Conservation (phyloP, 1,284 basidiomycete genomes). For the Puccinia coronata region DNA sequence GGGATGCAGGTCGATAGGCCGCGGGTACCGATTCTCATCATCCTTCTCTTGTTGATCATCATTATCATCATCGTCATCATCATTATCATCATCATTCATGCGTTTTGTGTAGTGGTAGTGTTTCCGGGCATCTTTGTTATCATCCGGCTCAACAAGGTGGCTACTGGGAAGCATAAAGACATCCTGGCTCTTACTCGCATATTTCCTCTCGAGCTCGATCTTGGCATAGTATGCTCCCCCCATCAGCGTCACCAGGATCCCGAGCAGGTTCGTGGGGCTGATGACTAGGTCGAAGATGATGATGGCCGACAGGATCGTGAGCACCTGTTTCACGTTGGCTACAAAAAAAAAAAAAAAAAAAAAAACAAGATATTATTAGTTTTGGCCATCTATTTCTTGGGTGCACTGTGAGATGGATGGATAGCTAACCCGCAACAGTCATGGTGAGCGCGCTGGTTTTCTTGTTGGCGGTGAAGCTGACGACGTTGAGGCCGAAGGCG, state of each 20-base stretch:
- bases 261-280: conserved; percentile 72
- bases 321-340: conserved; percentile 91
- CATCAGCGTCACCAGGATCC: conserved; percentile 75
- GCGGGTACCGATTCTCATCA: too few species aligned
- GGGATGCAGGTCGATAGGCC: too few species aligned
- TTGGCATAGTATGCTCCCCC: conserved; percentile 67
- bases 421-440: conserved; percentile 75
- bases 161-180: conserved; percentile 12
- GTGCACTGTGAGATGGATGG: neutral
- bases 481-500: conserved; percentile 86
- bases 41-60: too few species aligned
- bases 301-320: conserved; percentile 83
- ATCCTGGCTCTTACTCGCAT: conserved; percentile 20
- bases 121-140: neutral
- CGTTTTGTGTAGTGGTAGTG: neutral
- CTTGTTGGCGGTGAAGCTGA: conserved; percentile 87
- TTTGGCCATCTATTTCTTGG: neutral
- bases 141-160: neutral
- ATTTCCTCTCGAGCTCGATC: conserved; percentile 39
- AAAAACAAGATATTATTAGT: conserved; percentile 33
- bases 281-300: conserved; percentile 78
- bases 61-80: neutral
- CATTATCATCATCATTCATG: neutral
- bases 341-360: neutral
- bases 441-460: conserved; percentile 80